Conservation (phyloP, 2,329 filamentous ascomycete species). For the Alternaria panax region DNA sequence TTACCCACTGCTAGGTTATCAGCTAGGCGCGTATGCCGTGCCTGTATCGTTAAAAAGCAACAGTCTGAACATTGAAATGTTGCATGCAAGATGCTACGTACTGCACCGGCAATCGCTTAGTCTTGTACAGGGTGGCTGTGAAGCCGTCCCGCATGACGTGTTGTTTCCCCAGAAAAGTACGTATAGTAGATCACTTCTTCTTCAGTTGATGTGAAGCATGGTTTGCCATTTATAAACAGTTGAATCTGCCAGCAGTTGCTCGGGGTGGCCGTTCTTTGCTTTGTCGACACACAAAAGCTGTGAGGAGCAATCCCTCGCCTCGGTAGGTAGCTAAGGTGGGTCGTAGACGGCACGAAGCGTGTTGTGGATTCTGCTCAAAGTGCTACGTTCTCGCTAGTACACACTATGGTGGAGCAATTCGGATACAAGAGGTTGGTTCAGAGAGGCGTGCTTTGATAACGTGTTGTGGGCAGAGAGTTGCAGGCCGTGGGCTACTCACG, state of each 20-base stretch:
- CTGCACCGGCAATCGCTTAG: conserved; percentile 7
- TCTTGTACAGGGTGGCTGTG: background rate
- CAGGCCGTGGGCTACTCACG: background rate
- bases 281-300: background rate
- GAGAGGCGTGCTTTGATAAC: background rate
- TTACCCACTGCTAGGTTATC: background rate
- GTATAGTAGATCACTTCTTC: background rate
- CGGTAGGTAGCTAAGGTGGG: background rate
- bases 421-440: background rate
- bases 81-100: conserved; percentile 3
- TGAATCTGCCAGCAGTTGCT: background rate
- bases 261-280: conserved; percentile 3
- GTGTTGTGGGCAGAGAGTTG: background rate
- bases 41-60: background rate
- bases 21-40: background rate
- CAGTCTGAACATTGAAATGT: background rate
- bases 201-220: conserved; percentile 1
- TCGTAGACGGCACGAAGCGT: background rate
- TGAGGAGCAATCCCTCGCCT: background rate
- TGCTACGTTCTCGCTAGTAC: background rate
- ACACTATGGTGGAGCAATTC: background rate
- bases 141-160: background rate
- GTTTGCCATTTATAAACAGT: background rate
- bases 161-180: conserved; percentile 1
- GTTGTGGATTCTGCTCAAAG: background rate